Base-by-base conservation (phyloP, 2,329 filamentous ascomycete genomes). In the Colletotrichum musicola region DNA sequence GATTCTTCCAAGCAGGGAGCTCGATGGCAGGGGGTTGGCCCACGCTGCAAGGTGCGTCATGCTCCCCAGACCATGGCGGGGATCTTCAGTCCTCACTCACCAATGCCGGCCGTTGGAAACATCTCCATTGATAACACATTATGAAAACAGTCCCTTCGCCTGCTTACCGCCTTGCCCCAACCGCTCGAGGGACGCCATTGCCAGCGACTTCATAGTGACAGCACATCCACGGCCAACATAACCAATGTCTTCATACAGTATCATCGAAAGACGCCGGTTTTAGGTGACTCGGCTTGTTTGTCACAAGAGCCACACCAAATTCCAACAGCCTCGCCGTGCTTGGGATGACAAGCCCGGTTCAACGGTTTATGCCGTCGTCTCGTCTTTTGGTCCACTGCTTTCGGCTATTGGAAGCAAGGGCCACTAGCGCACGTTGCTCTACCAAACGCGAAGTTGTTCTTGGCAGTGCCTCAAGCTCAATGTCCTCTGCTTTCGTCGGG, bases 21-120 rank as follows among this genome's bases (percentile, higher is more conserved):
- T 38, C 18, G 54, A 12, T 10, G 66, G 27, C 62, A 68, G 42
- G 66, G 66, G 22, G 50, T 16, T 18, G n/a, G 49, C 47, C 59
- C 61, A 64, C 49, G 40, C 58, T 54, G 38, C 47, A 51, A 68
- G 60, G 59, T 59, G 54, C 61, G 65, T 64, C 61, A 64, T 68
- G 54, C 65, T 65, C 62, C 66, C 62, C 62, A 66, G 66, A 60
- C 38, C 35, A 42, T 22, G 25, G 55, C 61, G 62, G 65, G 30
- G 35, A 44, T 40, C 44, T 56, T 65, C 50, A 44, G 40, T 57
- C 20, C 30, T 59, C 30, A 9, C 6, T 64, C 55, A 47, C 49
- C 62, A 64, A 55, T 68, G 40, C 51, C 51, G 59, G 16, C 18
- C 35, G 46, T 64, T 51, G 59, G 44, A 54, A 58, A 40, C 47